These are phyloP conservation scores for Sporothrix globosa DNA, from an alignment of 2,329 filamentous ascomycete genomes.

Conservation along the genomic window DNA sequence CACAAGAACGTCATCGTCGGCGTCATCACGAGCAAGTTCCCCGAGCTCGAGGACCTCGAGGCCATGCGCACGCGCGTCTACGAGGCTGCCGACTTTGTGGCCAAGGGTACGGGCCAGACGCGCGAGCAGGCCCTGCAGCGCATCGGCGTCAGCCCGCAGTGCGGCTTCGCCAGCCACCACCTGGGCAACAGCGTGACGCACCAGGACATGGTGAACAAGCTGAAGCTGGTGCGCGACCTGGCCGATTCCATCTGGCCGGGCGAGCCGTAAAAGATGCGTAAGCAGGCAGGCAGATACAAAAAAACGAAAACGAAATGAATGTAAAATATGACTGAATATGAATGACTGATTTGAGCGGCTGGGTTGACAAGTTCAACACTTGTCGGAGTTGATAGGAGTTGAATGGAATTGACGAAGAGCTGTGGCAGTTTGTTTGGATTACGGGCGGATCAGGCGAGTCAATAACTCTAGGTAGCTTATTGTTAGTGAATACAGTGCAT, in stretches of 20 bases:
- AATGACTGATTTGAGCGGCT: background rate
- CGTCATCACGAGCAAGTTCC: slow-evolving; percentile 48
- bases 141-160: slow-evolving; percentile 70
- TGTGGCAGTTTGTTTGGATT: too few relatives aligned
- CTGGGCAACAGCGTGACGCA: slow-evolving; percentile 68
- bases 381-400: too few relatives aligned
- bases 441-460: too few relatives aligned
- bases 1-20: slow-evolving; percentile 66
- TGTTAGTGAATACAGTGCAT: background rate
- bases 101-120: slow-evolving; percentile 63
- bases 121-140: slow-evolving; percentile 66
- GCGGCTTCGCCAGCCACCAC: slow-evolving; percentile 70
- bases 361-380: background rate
- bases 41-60: slow-evolving; percentile 48
- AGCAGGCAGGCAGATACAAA: too few relatives aligned
- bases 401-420: too few relatives aligned
- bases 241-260: slow-evolving; percentile 65
- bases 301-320: background rate
- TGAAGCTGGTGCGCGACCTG: slow-evolving; percentile 68
- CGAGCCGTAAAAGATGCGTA: slow-evolving; percentile 35
- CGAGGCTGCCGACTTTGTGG: slow-evolving; percentile 66
- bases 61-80: slow-evolving; percentile 58
- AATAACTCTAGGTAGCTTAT: too few relatives aligned
- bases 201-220: slow-evolving; percentile 71
- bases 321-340: background rate